phyloP scores from a whole-genome alignment of 2,329 filamentous ascomycete genomes.

The Colletotrichum euphorbiae region DNA sequence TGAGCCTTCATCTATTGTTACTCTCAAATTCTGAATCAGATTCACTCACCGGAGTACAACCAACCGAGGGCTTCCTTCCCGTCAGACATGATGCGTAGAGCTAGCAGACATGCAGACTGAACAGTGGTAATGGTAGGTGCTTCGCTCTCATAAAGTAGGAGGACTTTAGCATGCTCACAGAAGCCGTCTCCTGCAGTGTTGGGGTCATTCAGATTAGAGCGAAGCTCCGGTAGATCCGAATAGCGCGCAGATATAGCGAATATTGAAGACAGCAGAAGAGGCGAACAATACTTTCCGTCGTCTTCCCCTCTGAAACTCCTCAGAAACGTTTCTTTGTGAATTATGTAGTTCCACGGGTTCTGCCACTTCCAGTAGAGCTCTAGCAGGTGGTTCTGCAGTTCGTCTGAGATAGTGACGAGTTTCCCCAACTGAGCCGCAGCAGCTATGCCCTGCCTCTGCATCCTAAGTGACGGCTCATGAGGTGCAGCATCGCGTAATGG shows the following conservation, averaged over 20 bases:
- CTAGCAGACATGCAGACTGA: slow-evolving; percentile 41
- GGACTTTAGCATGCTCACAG: no score
- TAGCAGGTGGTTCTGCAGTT: slow-evolving; percentile 44
- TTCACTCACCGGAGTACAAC: slow-evolving; percentile 40
- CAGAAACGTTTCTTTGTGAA: slow-evolving; percentile 42
- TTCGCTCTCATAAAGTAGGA: no score
- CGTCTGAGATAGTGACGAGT: slow-evolving; percentile 33
- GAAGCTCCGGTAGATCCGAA: slow-evolving; percentile 42
- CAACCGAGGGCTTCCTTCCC: slow-evolving; percentile 43
- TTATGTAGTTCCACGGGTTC: slow-evolving; percentile 45
- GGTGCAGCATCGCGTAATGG: background rate
- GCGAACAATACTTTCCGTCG: slow-evolving; percentile 40
- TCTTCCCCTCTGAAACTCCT: slow-evolving; percentile 33
- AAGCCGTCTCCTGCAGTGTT: no score
- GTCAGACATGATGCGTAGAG: slow-evolving; percentile 41
- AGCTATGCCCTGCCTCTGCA: slow-evolving; percentile 34
- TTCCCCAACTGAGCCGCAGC: slow-evolving; percentile 37
- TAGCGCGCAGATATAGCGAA: slow-evolving; percentile 43
- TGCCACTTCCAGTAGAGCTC: slow-evolving; percentile 46
- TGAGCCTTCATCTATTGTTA: background rate
- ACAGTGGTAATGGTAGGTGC: no score
- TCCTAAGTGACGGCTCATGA: slow-evolving; percentile 16
- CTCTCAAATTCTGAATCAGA: no score
- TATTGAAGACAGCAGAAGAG: slow-evolving; percentile 42
- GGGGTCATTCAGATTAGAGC: slow-evolving; percentile 33